phyloP scores from a whole-genome alignment of 179 eudicot genomes.

The Heliamphora pulchella region DNA sequence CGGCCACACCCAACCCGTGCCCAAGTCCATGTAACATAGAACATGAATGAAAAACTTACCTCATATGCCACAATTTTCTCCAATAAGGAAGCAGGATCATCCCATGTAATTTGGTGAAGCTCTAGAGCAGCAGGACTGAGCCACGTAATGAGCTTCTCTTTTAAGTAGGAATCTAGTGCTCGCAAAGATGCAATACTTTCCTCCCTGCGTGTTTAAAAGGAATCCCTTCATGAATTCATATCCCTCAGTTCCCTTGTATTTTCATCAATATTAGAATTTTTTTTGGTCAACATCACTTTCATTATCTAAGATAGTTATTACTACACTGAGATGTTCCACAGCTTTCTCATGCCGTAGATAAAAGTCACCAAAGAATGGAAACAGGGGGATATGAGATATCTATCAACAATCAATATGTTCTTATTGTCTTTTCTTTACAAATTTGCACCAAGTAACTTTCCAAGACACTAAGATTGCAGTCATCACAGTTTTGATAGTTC shows the following conservation, averaged over 20 bases:
- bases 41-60: conserved; percentile 28
- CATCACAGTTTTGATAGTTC: background rate
- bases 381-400: background rate
- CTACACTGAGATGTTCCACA: background rate
- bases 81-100: conserved; percentile 91
- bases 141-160: conserved; percentile 91
- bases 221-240: background rate
- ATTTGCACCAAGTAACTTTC: background rate
- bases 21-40: no score
- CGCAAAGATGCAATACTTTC: conserved; percentile 69
- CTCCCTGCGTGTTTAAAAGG: conserved; percentile 40
- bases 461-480: background rate
- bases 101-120: conserved; percentile 91
- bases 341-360: background rate
- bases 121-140: conserved; percentile 93
- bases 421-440: background rate
- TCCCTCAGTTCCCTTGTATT: background rate
- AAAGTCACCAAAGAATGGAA: background rate
- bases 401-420: background rate
- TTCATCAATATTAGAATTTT: background rate
- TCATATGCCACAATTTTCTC: conserved; percentile 95
- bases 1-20: no score
- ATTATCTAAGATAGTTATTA: no score
- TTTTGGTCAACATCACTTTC: no score
- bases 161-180: conserved; percentile 78